Evolutionary conservation across 2,329 filamentous ascomycete genomes (phyloP).

Genomic region (Colletotrichum agaves): DNA sequence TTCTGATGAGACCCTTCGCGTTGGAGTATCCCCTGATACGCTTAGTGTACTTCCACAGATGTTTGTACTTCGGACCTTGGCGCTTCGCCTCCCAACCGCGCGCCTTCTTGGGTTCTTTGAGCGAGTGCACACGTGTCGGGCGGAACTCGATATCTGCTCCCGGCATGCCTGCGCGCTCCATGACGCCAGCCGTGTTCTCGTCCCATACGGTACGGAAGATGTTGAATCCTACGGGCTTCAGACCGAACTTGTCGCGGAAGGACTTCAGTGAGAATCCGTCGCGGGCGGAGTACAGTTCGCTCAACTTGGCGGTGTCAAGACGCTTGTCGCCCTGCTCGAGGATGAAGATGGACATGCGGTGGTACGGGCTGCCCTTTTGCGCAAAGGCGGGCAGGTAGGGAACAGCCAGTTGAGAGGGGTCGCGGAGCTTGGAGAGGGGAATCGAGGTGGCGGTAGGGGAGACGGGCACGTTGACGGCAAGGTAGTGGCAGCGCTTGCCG

Average conservation of each 20-base stretch:
- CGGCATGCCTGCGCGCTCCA: constrained; percentile 79
- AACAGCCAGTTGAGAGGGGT: constrained; percentile 73
- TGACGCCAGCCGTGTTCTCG: constrained; percentile 85
- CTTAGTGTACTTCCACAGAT: constrained; percentile 73
- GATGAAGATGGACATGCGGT: constrained; percentile 85
- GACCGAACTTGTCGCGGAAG: constrained; percentile 75
- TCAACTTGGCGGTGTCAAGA: constrained; percentile 68
- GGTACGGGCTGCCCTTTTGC: constrained; percentile 91
- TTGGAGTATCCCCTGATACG: constrained; percentile 61
- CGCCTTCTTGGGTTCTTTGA: constrained; percentile 70
- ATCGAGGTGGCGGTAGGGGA: constrained; percentile 66
- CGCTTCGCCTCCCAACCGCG: constrained; percentile 75
- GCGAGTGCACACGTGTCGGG: constrained; percentile 77
- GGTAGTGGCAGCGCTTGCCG: constrained; percentile 84
- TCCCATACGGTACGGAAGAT: constrained; percentile 94
- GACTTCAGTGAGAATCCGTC: constrained; percentile 77
- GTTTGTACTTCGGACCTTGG: constrained; percentile 71
- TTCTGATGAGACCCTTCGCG: constrained; percentile 54
- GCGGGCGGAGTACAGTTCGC: constrained; percentile 56
- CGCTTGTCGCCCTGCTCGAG: constrained; percentile 77
- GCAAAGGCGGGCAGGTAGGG: constrained; percentile 89
- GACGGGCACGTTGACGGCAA: constrained; percentile 74
- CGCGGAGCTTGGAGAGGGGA: constrained; percentile 70
- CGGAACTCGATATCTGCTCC: constrained; percentile 88
- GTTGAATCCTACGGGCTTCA: constrained; percentile 82